These are phyloP conservation scores for Penicillium sp. DNA, from an alignment of 2,329 filamentous ascomycete species.

Conservation along the genomic window DNA sequence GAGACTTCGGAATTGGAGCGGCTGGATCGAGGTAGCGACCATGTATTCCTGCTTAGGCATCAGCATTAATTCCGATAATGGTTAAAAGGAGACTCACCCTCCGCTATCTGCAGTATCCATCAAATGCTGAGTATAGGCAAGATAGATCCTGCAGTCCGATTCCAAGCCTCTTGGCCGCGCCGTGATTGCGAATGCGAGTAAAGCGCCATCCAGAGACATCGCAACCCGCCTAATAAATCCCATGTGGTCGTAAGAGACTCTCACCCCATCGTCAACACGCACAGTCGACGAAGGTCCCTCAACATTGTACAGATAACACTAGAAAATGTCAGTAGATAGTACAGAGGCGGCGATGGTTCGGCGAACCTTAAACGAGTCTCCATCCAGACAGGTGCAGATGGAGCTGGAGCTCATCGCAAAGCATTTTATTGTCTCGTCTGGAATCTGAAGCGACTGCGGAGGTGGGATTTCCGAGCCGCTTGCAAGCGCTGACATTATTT, in stretches of 20 bases:
- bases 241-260: constrained; percentile 11
- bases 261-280: constrained; percentile 3
- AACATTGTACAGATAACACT: constrained; percentile 22
- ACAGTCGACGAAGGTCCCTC: background rate
- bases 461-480: background rate
- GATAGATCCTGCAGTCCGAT: constrained; percentile 13
- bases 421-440: constrained; percentile 12
- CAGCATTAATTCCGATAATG: background rate
- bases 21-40: constrained; percentile 10
- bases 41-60: background rate
- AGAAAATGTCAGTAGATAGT: background rate
- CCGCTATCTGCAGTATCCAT: constrained; percentile 13
- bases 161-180: background rate
- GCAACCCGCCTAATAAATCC: constrained; percentile 23
- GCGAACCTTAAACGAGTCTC: constrained; percentile 16
- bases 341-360: background rate
- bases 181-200: constrained; percentile 16
- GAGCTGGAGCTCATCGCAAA: constrained; percentile 19
- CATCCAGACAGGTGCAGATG: constrained; percentile 16
- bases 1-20: constrained; percentile 20
- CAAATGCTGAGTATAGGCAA: constrained; percentile 21
- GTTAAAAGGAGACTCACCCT: constrained; percentile 8
- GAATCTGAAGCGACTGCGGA: constrained; percentile 5
- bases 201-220: constrained; percentile 22
- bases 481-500: constrained; percentile 10